Conservation (phyloP, 2,329 filamentous ascomycete species). For the Neopestalotiopsis sp. region DNA sequence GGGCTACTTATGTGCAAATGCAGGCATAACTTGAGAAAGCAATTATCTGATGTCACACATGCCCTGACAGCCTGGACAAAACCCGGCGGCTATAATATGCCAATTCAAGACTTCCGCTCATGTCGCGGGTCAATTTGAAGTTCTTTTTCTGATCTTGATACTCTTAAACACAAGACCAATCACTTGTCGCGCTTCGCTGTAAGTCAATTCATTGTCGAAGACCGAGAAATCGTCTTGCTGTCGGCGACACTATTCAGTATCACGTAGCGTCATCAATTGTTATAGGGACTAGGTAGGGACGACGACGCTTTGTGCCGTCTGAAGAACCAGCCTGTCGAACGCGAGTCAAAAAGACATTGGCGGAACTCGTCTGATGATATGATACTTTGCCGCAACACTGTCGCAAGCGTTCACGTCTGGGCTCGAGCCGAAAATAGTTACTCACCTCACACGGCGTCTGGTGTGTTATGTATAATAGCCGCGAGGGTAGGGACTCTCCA, state of each 20-base stretch:
- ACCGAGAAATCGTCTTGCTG: background rate
- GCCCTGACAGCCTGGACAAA: background rate
- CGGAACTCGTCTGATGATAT: constrained; percentile 4
- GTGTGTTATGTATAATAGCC: background rate
- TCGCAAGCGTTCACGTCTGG: background rate
- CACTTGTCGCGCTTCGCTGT: background rate
- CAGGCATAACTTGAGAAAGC: background rate
- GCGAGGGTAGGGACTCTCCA: background rate
- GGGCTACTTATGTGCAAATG: too few species aligned
- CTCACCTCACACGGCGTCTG: background rate
- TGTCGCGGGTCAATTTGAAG: background rate
- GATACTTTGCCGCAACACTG: background rate
- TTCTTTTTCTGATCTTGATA: background rate
- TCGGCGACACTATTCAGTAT: background rate
- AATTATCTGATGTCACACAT: background rate
- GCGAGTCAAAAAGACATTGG: background rate
- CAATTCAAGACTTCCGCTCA: background rate
- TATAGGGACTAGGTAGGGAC: background rate
- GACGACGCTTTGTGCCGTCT: background rate
- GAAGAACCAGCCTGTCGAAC: background rate
- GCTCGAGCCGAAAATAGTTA: background rate
- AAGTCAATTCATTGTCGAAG: background rate
- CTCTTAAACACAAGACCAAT: background rate
- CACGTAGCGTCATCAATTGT: background rate
- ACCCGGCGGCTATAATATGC: background rate